phyloP scores from a whole-genome alignment of 768 basidiomycete species.

The Podaxis sp. region DNA sequence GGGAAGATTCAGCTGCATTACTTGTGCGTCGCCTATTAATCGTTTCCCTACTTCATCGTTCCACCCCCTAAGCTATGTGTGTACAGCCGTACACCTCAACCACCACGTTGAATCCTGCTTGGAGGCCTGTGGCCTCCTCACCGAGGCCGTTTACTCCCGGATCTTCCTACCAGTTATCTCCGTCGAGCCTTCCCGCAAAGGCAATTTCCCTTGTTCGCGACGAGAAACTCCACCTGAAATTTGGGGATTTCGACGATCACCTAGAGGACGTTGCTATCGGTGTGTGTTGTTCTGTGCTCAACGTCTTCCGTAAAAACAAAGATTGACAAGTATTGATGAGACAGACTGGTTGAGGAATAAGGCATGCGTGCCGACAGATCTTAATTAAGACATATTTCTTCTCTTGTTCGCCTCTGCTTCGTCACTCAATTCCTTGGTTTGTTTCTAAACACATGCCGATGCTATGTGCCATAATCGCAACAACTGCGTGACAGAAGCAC shows the following conservation, averaged over 20 bases:
- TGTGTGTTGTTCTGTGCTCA: conserved; percentile 23
- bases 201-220: conserved; percentile 52
- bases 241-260: conserved; percentile 84
- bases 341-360: conserved; percentile 46
- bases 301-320: conserved; percentile 6
- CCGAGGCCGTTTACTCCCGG: conserved; percentile 42
- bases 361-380: conserved; percentile 29
- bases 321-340: neutral
- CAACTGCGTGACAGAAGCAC: neutral
- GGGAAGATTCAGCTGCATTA: conserved; percentile 48
- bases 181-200: conserved; percentile 41
- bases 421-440: too few relatives aligned
- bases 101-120: conserved; percentile 32
- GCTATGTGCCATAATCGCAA: neutral
- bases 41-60: neutral
- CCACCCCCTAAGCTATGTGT: neutral
- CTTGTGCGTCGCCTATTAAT: conserved; percentile 42
- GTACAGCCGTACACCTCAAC: conserved; percentile 50
- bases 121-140: conserved; percentile 42
- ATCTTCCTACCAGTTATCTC: conserved; percentile 46
- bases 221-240: conserved; percentile 47
- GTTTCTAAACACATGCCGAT: too few relatives aligned
- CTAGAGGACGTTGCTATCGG: conserved; percentile 68
- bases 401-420: too few relatives aligned
- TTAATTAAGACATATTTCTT: neutral